phyloP scores from a whole-genome alignment of 108 stramenopile genomes.

The Mediolabrus comicus region DNA sequence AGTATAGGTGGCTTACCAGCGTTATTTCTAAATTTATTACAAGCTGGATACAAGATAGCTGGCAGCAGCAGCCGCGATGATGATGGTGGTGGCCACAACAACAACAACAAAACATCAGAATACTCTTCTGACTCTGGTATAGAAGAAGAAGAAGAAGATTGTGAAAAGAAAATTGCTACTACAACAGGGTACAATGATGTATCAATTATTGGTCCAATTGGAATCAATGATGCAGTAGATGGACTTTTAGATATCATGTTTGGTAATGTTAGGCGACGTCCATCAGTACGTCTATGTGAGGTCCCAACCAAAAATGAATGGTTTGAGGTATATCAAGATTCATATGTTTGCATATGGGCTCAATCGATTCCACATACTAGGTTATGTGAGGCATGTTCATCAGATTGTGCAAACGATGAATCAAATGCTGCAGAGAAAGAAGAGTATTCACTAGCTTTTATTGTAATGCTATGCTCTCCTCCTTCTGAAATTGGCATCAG shows the following conservation, averaged over 20 bases:
- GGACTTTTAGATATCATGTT: constrained; percentile 36
- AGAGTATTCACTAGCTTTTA: constrained; percentile 12
- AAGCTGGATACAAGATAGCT: constrained; percentile 48
- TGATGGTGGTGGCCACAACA: neutral
- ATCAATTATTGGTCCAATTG: constrained; percentile 33
- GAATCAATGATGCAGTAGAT: constrained; percentile 9
- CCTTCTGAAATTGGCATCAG: neutral
- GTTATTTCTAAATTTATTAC: constrained; percentile 54
- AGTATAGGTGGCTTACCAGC: constrained; percentile 52
- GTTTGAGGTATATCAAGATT: constrained; percentile 74
- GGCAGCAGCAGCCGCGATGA: constrained; percentile 23
- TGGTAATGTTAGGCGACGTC: constrained; percentile 19
- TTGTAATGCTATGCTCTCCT: constrained; percentile 29
- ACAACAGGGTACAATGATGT: constrained; percentile 14
- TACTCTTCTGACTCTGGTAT: neutral
- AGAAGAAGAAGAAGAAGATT: neutral
- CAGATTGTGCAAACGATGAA: neutral
- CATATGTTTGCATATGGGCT: constrained; percentile 43
- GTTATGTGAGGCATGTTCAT: neutral
- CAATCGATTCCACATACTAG: constrained; percentile 6
- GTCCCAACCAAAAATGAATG: constrained; percentile 33
- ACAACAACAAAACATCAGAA: neutral
- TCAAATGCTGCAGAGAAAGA: neutral
- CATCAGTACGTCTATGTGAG: constrained; percentile 35
- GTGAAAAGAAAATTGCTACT: neutral